Base-by-base conservation (phyloP, 78 protist species). In the Monosiga brevicollis region DNA sequence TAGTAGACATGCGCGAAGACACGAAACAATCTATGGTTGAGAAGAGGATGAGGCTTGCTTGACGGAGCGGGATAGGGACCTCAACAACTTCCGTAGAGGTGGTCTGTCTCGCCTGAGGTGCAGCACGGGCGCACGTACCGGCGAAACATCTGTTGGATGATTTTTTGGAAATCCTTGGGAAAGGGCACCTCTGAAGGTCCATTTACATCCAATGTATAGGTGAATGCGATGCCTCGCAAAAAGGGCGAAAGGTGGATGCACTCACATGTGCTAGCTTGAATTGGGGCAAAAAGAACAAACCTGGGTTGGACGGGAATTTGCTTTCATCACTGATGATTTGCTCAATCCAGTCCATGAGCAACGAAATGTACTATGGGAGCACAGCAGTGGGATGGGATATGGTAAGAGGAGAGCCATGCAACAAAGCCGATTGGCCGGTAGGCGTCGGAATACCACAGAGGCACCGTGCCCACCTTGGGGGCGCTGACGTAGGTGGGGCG, bases 1-100 rank as follows among this genome's bases (percentile, higher is more conserved):
- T 94, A 90, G 87, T 96, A 98, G 78, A 97, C 89, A 83, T 98
- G 99, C 0, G 95, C 99, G 49, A 96, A 98, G 22, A 98, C 97
- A 10, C 99, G 82, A 82, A 93, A 91, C 37, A 91, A 72, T 37
- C 93, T n/a, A n/a, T n/a, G 79, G 77, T 87, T 92, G 87, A 95
- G 54, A 77, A n/a, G n/a, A n/a, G n/a, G n/a, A n/a, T n/a, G n/a
- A n/a, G n/a, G n/a, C n/a, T n/a, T n/a, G n/a, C n/a, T n/a, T n/a
- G n/a, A n/a, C n/a, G n/a, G n/a, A n/a, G n/a, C n/a, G n/a, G n/a
- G n/a, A n/a, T n/a, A n/a, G n/a, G n/a, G n/a, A n/a, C n/a, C n/a
- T n/a, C n/a, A n/a, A n/a, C n/a, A n/a, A n/a, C n/a, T n/a, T n/a
- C n/a, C n/a, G n/a, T n/a, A n/a, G n/a, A n/a, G n/a, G n/a, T n/a